Evolutionary conservation across 78 protist genomes (phyloP).

Genomic region (Cavenderia fasciculata): DNA sequence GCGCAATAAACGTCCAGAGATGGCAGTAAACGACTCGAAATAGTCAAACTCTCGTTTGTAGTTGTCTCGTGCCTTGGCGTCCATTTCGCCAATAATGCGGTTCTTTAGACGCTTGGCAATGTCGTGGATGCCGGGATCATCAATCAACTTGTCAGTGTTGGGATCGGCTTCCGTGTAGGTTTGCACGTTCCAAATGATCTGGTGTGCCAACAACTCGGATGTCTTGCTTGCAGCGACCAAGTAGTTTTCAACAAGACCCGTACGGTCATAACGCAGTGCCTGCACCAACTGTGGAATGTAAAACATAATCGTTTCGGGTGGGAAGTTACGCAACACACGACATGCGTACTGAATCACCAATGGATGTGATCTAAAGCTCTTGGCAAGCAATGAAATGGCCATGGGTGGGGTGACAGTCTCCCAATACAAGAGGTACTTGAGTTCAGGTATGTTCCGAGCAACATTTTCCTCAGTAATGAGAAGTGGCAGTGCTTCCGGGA

Average conservation of each 20-base stretch:
- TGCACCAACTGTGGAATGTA: constrained; percentile 93
- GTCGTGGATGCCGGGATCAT: constrained; percentile 45
- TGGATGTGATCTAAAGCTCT: constrained; percentile 55
- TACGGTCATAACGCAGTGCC: constrained; percentile 70
- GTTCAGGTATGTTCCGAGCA: constrained; percentile 71
- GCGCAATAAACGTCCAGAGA: constrained; percentile 87
- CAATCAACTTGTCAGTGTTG: constrained; percentile 33
- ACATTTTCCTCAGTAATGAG: constrained; percentile 79
- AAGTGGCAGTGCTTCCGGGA: constrained; percentile 83
- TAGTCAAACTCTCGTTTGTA: constrained; percentile 89
- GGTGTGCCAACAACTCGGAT: constrained; percentile 85
- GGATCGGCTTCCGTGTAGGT: constrained; percentile 80
- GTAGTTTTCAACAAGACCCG: constrained; percentile 70
- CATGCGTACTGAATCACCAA: constrained; percentile 83
- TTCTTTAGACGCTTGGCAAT: constrained; percentile 55
- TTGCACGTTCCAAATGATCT: constrained; percentile 90
- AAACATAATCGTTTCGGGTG: constrained; percentile 87
- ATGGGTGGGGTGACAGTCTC: constrained; percentile 75
- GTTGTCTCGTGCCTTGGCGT: not conserved
- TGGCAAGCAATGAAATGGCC: constrained; percentile 72
- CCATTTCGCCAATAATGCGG: constrained; percentile 43
- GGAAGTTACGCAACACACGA: constrained; percentile 66
- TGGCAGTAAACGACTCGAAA: constrained; percentile 82
- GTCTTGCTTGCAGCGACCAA: constrained; percentile 54
- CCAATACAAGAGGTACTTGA: constrained; percentile 82